phyloP scores from a whole-genome alignment of 352 stramenopile species.

The Aphanomyces euteiches region DNA sequence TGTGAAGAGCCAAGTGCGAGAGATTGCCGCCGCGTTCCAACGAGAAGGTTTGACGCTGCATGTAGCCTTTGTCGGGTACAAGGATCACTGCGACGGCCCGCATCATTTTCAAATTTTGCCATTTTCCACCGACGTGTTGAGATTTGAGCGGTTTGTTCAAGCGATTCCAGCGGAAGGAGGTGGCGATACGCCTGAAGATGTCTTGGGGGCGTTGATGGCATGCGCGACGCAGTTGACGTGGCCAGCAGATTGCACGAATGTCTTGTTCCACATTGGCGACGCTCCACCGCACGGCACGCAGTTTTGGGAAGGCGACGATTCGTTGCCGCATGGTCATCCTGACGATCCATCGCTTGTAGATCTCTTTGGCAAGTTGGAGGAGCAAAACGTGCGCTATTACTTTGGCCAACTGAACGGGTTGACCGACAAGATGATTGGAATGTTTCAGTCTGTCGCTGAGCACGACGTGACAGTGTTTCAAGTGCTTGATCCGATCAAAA shows the following conservation, averaged over 20 bases:
- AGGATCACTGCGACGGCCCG: slow-evolving; percentile 37
- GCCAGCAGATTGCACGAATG: slow-evolving; percentile 33
- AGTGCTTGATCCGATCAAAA: slow-evolving; percentile 37
- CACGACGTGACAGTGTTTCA: slow-evolving; percentile 33
- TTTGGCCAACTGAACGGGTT: slow-evolving; percentile 41
- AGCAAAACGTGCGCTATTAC: slow-evolving; percentile 36
- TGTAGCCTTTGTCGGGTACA: slow-evolving; percentile 46
- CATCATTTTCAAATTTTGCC: slow-evolving; percentile 40
- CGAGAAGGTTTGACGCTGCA: slow-evolving; percentile 33
- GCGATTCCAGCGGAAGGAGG: slow-evolving; percentile 31
- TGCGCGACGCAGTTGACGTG: slow-evolving; percentile 35
- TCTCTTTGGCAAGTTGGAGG: slow-evolving; percentile 19
- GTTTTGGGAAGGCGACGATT: slow-evolving; percentile 33
- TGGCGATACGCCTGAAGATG: slow-evolving; percentile 41
- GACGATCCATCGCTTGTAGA: slow-evolving; percentile 27
- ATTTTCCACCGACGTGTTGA: slow-evolving; percentile 34
- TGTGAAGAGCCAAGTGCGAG: slow-evolving; percentile 38
- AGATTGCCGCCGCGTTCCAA: slow-evolving; percentile 36
- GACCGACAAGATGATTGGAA: slow-evolving; percentile 40
- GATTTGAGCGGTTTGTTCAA: slow-evolving; percentile 40
- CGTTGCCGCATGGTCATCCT: slow-evolving; percentile 28
- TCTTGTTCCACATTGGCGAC: slow-evolving; percentile 48
- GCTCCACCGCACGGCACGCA: slow-evolving; percentile 41
- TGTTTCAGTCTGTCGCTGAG: slow-evolving; percentile 28
- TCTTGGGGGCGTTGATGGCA: slow-evolving; percentile 37